Evolutionary conservation across 2,329 filamentous ascomycete genomes (phyloP), one percentile per base, ranked within the genome.

Genomic region (Rachicladosporium sp.): DNA sequence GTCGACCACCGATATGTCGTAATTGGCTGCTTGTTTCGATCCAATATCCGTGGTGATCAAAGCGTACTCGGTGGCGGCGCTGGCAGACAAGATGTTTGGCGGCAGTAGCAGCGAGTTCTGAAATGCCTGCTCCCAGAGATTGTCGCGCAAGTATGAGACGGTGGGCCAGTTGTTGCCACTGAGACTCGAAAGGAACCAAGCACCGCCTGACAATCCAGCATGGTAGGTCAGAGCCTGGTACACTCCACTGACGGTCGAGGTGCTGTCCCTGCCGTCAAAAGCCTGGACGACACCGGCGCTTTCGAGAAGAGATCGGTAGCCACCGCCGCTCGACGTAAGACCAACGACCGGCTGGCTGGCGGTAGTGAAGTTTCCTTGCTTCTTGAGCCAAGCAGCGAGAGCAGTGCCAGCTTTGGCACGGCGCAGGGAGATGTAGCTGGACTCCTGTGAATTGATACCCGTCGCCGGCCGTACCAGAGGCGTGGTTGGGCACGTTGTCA

Each of bases 141-240:
- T 56, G n/a, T 58, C 50, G 19, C 55, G 50, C 5, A 70, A 50
- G 23, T 53, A 55, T 3, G 57, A 59, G 36, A 69, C 56, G 2
- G 65, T 68, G 2, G 65, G 63, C 50, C 62, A 68, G 44, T 68
- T 64, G 50, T 67, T 68, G 6, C 63, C 66, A 8, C 60, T 58
- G 12, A 69, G 39, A 2, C 65, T 66, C 3, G 60, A 61, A 1
- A 69, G 46, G 11, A 70, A 53, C 67, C 66, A 70, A 2, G 53
- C 49, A 31, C 67, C 67, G 19, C 65, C 64, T 6, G 40, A 42
- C 10, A 42, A 29, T 11, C 59, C 67, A 34, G 61, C 51, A 32
- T 69, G 59, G 44, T 70, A 70, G 3, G 65, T 67, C 8, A 68
- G 35, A 5, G 55, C 60, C 49, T 70, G 67, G 39, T 60, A 68